Evolutionary conservation across 1,284 basidiomycete species (phyloP).

Genomic region (Austroboletus novae-zelandiae): DNA sequence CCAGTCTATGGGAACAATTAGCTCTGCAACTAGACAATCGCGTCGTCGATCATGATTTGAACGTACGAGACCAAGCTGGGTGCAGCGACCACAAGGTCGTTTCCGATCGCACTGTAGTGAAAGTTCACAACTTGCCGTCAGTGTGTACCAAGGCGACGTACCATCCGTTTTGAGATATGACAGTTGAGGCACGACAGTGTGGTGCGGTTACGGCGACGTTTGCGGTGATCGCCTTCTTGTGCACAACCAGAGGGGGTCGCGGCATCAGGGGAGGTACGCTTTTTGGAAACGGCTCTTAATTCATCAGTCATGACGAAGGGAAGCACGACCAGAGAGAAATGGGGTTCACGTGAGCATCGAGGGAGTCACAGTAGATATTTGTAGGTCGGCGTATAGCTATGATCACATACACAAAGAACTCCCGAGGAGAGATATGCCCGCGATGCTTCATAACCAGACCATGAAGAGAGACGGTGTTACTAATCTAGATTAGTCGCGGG

Average conservation of each 20-base stretch:
- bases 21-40: not conserved
- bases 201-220: conserved; percentile 60
- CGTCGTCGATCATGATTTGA: not conserved
- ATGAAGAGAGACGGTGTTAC: conserved; percentile 15
- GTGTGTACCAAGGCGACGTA: conserved; percentile 32
- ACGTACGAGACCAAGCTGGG: conserved; percentile 61
- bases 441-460: conserved; percentile 10
- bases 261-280: conserved; percentile 22
- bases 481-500: conserved; percentile 2
- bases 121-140: not conserved
- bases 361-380: conserved; percentile 20
- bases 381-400: conserved; percentile 13
- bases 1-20: conserved; percentile 47
- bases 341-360: conserved; percentile 2
- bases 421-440: not conserved
- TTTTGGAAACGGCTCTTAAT: conserved; percentile 26
- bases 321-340: not conserved
- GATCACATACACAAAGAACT: conserved; percentile 23
- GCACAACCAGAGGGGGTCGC: no score
- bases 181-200: conserved; percentile 69
- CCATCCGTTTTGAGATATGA: conserved; percentile 81
- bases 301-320: conserved; percentile 26
- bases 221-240: no score
- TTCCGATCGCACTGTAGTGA: conserved; percentile 63
- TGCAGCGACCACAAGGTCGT: no score